Evolutionary conservation across 306 rosid species (phyloP).

Genomic region (Malus fusca): DNA sequence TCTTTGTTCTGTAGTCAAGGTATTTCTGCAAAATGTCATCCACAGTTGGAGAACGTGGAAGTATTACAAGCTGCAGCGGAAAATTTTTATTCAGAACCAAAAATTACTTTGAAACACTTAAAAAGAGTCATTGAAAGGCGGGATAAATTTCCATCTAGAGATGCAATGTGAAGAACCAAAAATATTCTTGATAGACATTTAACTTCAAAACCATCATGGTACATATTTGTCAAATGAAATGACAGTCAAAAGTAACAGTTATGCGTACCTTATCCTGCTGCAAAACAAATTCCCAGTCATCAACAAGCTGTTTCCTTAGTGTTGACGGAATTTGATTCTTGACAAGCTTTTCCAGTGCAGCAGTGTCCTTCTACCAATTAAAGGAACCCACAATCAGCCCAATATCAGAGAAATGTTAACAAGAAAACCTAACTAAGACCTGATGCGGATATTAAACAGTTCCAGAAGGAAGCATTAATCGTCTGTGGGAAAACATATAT

Average conservation of each 20-base stretch:
- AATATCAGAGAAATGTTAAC: background rate
- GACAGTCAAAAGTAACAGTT: conserved; percentile 8
- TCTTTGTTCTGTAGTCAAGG: conserved; percentile 80
- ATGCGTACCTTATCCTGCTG: conserved; percentile 80
- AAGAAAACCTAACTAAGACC: background rate
- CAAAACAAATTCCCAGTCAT: conserved; percentile 79
- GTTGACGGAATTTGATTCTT: conserved; percentile 94
- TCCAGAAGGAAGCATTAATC: background rate
- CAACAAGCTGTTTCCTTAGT: conserved; percentile 90
- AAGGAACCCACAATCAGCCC: conserved; percentile 28
- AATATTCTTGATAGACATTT: background rate
- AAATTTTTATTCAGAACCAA: conserved; percentile 14
- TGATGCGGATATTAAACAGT: background rate
- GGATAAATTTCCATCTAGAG: background rate
- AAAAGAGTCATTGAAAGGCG: background rate
- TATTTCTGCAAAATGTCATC: conserved; percentile 84
- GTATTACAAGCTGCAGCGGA: conserved; percentile 71
- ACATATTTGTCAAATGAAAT: background rate
- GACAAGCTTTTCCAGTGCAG: conserved; percentile 58
- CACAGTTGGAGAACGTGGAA: conserved; percentile 95
- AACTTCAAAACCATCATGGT: background rate
- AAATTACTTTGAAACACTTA: conserved; percentile 4
- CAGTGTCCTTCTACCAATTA: conserved; percentile 57
- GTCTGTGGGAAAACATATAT: background rate
- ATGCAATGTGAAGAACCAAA: conserved; percentile 13